phyloP scores from a whole-genome alignment of 495 filamentous ascomycete genomes.

The Lasiosphaeria hispida region DNA sequence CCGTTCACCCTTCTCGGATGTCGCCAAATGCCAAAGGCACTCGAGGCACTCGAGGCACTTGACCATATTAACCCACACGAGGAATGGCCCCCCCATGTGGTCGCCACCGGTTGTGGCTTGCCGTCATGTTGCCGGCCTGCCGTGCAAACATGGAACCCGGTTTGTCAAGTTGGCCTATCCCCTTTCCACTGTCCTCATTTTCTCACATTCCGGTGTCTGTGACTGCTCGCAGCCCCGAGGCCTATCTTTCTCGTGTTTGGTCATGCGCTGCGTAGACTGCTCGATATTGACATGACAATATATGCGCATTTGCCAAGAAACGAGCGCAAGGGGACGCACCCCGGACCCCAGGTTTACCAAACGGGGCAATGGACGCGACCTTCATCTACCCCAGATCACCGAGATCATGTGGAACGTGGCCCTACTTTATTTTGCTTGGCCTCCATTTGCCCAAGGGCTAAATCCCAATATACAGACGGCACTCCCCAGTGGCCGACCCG shows the following conservation, averaged over 20 bases:
- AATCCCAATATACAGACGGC: conserved; percentile 6
- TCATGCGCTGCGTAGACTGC: too few species aligned
- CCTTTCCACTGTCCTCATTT: too few species aligned
- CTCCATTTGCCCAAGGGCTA: neutral
- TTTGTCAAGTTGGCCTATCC: too few species aligned
- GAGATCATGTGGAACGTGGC: conserved; percentile 14
- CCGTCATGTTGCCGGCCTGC: neutral
- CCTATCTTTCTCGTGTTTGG: too few species aligned
- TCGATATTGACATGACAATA: neutral
- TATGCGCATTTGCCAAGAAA: conserved; percentile 2
- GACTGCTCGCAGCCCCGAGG: neutral
- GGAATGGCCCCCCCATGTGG: neutral
- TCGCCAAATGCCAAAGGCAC: neutral
- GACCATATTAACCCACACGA: conserved; percentile 4
- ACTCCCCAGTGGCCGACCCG: conserved; percentile 8
- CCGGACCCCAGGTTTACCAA: conserved; percentile 3
- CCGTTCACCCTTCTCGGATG: conserved; percentile 13
- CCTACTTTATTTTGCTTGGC: conserved; percentile 6
- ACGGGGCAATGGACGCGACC: neutral
- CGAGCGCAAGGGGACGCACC: conserved; percentile 8
- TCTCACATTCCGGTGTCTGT: too few species aligned
- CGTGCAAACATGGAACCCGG: too few species aligned
- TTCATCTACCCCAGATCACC: conserved; percentile 20
- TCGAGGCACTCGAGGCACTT: neutral
- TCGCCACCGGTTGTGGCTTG: conserved; percentile 1